These are phyloP conservation scores for Vigna angularis DNA, from an alignment of 306 rosid genomes.

Conservation along the genomic window DNA sequence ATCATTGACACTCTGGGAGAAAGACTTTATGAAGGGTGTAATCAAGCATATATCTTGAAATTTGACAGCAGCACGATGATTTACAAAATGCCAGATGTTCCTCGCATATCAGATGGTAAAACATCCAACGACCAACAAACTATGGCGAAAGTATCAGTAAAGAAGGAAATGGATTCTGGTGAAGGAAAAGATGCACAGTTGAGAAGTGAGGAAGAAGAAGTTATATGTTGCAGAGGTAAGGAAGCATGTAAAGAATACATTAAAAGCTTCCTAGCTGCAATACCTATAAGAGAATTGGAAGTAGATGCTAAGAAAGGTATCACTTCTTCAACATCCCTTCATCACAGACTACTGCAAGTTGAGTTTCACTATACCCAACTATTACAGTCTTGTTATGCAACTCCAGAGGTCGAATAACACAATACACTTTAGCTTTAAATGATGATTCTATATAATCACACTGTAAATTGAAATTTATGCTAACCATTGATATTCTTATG, in stretches of 20 bases:
- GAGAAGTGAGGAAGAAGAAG: constrained; percentile 57
- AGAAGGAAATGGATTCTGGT: constrained; percentile 49
- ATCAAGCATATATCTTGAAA: constrained; percentile 90
- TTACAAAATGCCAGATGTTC: constrained; percentile 53
- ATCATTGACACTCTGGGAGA: constrained; percentile 96
- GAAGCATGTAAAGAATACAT: constrained; percentile 96
- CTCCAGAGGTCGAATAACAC: constrained; percentile 44
- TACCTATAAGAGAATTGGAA: constrained; percentile 86
- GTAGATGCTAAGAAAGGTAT: constrained; percentile 82
- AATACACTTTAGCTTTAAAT: constrained; percentile 38
- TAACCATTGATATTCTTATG: constrained; percentile 34
- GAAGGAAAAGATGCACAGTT: constrained; percentile 49
- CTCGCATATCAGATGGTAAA: constrained; percentile 26
- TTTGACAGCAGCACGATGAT: constrained; percentile 74
- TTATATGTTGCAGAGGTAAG: constrained; percentile 71
- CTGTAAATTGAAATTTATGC: constrained; percentile 61
- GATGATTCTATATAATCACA: constrained; percentile 43
- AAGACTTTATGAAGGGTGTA: constrained; percentile 95
- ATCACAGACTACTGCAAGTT: constrained; percentile 78
- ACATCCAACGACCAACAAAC: background rate
- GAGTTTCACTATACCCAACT: constrained; percentile 80
- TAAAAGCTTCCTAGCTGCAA: constrained; percentile 93
- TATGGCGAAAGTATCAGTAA: constrained; percentile 17
- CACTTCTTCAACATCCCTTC: constrained; percentile 66
- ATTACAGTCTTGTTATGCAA: constrained; percentile 35